Conservation (phyloP, 805 yeast species). For the Candida railenensis region DNA sequence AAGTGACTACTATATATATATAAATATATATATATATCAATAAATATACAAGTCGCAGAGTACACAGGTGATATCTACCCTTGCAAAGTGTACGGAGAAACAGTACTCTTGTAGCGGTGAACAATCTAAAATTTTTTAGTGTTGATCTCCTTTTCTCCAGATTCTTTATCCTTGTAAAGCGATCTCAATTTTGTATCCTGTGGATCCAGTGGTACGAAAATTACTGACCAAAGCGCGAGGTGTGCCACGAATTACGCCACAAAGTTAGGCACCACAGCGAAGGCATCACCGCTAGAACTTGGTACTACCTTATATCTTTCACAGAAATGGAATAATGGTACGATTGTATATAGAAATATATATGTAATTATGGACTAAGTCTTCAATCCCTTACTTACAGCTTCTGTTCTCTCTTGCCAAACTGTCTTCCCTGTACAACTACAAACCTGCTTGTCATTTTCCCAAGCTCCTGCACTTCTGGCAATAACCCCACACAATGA, state of each 20-base stretch:
- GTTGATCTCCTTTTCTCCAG: neutral
- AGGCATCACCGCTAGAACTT: too few relatives aligned
- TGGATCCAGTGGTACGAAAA: neutral
- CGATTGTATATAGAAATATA: too few relatives aligned
- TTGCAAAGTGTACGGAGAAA: neutral
- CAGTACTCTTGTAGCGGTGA: neutral
- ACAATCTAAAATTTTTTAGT: neutral
- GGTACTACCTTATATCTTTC: too few relatives aligned
- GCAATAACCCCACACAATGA: slow-evolving; percentile 86
- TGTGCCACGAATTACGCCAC: neutral
- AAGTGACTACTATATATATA: neutral
- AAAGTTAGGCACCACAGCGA: neutral
- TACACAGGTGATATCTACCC: neutral
- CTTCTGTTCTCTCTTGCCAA: slow-evolving; percentile 92
- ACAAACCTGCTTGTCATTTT: slow-evolving; percentile 89
- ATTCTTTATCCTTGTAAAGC: neutral
- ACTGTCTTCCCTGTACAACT: slow-evolving; percentile 93
- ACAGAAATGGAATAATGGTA: too few relatives aligned
- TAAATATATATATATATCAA: too few relatives aligned
- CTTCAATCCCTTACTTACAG: slow-evolving; percentile 51
- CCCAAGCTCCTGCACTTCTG: slow-evolving; percentile 96
- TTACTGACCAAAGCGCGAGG: neutral
- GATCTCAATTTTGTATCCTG: neutral
- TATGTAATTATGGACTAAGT: neutral
- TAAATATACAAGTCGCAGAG: too few relatives aligned